Conservation (phyloP, 2,329 filamentous ascomycete species). For the Thermoascus crustaceus region DNA sequence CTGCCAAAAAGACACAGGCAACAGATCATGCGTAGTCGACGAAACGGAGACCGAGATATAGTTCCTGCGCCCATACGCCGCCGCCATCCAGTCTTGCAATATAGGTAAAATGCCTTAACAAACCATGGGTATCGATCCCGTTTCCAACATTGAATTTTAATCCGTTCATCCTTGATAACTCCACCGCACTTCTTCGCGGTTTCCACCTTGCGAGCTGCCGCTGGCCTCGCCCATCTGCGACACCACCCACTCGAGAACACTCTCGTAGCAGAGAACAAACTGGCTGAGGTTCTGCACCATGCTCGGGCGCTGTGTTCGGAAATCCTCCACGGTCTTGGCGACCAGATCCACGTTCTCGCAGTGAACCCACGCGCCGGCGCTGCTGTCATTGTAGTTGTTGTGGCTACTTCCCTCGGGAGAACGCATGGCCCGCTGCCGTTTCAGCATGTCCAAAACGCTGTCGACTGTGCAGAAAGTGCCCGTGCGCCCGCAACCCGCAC, state of each 20-base stretch:
- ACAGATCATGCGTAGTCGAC: too few relatives aligned
- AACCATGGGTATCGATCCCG: too few relatives aligned
- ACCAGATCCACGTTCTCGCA: constrained; percentile 70
- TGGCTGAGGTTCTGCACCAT: constrained; percentile 96
- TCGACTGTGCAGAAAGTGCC: constrained; percentile 96
- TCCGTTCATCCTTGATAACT: not conserved
- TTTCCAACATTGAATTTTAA: too few relatives aligned
- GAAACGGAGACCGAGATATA: too few relatives aligned
- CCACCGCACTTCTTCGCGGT: not conserved
- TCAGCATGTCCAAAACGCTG: constrained; percentile 91
- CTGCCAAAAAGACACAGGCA: too few relatives aligned
- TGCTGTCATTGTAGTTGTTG: constrained; percentile 14
- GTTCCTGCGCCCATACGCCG: too few relatives aligned
- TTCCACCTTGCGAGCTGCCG: not conserved
- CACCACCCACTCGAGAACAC: constrained; percentile 76
- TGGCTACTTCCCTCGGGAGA: constrained; percentile 2
- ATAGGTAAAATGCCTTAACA: too few relatives aligned
- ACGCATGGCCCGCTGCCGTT: constrained; percentile 56
- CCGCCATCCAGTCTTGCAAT: too few relatives aligned
- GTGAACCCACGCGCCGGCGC: constrained; percentile 54
- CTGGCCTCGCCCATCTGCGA: constrained; percentile 13
- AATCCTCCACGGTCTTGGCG: constrained; percentile 81
- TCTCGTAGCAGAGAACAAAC: constrained; percentile 95
- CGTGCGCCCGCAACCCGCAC: constrained; percentile 88
- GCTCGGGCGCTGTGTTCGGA: constrained; percentile 76